These are phyloP conservation scores for Aspergillus funiculosus DNA, from an alignment of 495 filamentous ascomycete genomes.

Conservation along the genomic window DNA sequence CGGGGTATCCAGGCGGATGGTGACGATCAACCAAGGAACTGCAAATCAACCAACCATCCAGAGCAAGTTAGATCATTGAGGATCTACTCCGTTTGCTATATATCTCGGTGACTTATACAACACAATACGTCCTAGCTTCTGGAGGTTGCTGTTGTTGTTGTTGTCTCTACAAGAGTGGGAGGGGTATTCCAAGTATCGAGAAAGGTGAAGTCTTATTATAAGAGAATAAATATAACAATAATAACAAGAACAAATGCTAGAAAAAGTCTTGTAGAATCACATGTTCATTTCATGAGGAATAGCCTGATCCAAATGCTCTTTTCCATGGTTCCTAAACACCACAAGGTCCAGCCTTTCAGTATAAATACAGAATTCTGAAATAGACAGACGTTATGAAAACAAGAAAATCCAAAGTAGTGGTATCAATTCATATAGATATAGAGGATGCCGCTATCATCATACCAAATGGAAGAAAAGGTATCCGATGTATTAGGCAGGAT, in stretches of 20 bases:
- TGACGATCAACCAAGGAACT: background rate
- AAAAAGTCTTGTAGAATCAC: background rate
- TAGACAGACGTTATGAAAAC: background rate
- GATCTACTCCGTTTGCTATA: too few relatives aligned
- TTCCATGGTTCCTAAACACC: background rate
- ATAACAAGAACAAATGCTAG: too few relatives aligned
- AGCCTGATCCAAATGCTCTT: background rate
- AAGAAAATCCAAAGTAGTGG: conserved; percentile 14
- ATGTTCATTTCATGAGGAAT: background rate
- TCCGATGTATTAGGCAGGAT: conserved; percentile 9
- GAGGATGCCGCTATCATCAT: conserved; percentile 20
- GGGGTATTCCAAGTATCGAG: too few relatives aligned
- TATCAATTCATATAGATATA: conserved; percentile 19
- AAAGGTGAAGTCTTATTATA: too few relatives aligned
- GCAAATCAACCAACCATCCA: background rate
- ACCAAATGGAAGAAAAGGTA: conserved; percentile 11
- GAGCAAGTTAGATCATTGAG: too few relatives aligned
- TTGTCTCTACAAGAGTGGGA: too few relatives aligned
- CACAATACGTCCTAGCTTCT: too few relatives aligned
- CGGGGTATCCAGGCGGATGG: conserved; percentile 12
- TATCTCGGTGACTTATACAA: too few relatives aligned
- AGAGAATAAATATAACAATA: too few relatives aligned
- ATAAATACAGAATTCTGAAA: conserved; percentile 12
- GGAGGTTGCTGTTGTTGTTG: too few relatives aligned
- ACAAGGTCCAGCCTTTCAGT: conserved; percentile 14